Base-by-base conservation (phyloP, 2,329 filamentous ascomycete genomes). In the Aureobasidium uvarum region DNA sequence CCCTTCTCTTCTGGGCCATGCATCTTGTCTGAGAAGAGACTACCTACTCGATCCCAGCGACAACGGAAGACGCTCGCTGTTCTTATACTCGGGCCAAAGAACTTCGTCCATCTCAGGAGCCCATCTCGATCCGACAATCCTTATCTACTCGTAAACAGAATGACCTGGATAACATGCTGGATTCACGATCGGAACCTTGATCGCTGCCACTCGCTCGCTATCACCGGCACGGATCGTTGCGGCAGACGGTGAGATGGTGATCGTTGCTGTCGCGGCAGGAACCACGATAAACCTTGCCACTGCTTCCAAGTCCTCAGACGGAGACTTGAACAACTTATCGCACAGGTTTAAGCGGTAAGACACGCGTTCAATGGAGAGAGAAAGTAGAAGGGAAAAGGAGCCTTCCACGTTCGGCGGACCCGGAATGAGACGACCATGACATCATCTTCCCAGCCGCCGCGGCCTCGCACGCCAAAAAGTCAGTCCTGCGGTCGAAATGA, bases 381-480 rank as follows among this genome's bases (percentile, higher is more conserved):
- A 38, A 43, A 23, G 18, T 10, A 2, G n/a, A 23, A 56, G 23
- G 14, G 8, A 13, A 56, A 39, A 45, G 13, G 16, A 38, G 23
- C 2, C 54, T 20, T 54, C 18, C 18, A 28, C 48, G 33, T 36
- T 33, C 38, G 39, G 54, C 39, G 10, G 54, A 45, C 23, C 23
- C 54, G 54, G 25, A 38, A 59, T 59, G 56, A 59, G 56, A 10
- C 16, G n/a, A 36, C 6, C 6, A 25, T 60, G 56, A 60, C 41
- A 41, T 60, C 56, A 60, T 48, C 31, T 60, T 11, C 28, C 13
- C n/a, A 16, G 31, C 54, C 23, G 54, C 54, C 38, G 56, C 56
- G 41, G 58, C 54, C 55, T 13, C 16, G 8, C 45, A 28, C 41
- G 11, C 41, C 58, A n/a, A 62, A 62, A 20, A 62, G 46, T 39